These are phyloP conservation scores for Suhomyces maxii DNA, from an alignment of 1,139 yeast genomes.

Conservation along the genomic window DNA sequence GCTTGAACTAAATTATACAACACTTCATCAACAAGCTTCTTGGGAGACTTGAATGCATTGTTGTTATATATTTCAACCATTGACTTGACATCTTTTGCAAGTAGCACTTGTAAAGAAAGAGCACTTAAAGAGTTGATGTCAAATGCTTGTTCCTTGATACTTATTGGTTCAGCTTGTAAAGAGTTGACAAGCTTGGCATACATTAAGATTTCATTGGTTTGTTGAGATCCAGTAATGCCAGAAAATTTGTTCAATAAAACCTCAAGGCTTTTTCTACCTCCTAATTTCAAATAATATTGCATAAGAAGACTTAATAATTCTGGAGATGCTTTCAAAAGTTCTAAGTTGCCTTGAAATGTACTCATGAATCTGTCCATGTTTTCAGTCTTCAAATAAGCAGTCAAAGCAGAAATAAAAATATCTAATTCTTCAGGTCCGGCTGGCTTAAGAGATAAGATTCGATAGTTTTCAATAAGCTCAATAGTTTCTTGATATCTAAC, in stretches of 20 bases:
- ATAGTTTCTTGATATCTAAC: constrained; percentile 11
- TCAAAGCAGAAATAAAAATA: constrained; percentile 14
- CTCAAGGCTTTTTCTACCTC: constrained; percentile 16
- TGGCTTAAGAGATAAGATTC: constrained; percentile 2
- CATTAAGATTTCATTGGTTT: constrained; percentile 19
- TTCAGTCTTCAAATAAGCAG: constrained; percentile 16
- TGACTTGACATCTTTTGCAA: constrained; percentile 11
- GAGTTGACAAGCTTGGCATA: constrained; percentile 25
- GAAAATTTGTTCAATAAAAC: constrained; percentile 20
- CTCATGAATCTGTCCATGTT: constrained; percentile 18
- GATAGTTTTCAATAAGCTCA: constrained; percentile 11
- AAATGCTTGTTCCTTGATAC: not conserved
- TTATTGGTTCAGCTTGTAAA: constrained; percentile 8
- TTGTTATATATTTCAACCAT: constrained; percentile 19
- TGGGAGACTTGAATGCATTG: constrained; percentile 11
- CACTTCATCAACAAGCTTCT: constrained; percentile 17
- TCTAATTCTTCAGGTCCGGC: constrained; percentile 9
- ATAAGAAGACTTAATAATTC: constrained; percentile 23
- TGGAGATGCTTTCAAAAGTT: constrained; percentile 15
- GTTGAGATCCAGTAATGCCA: constrained; percentile 14
- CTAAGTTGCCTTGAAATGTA: constrained; percentile 16
- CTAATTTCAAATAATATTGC: constrained; percentile 21
- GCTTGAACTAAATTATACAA: constrained; percentile 16
- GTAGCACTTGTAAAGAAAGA: constrained; percentile 9
- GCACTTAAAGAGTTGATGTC: constrained; percentile 8